phyloP scores from a whole-genome alignment of 306 rosid species.

The Rubus idaeus region DNA sequence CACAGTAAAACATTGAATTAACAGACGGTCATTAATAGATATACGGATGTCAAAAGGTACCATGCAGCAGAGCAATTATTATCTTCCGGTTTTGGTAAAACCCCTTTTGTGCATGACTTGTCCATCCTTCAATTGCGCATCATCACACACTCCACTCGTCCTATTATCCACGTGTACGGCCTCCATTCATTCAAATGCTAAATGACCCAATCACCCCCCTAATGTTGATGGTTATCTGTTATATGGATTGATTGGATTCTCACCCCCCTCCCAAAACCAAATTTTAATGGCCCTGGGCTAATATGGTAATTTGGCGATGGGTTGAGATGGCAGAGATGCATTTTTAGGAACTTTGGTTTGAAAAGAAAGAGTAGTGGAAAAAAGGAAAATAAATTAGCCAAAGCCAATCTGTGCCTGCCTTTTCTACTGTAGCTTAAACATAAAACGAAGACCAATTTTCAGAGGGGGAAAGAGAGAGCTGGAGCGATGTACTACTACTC shows the following conservation, averaged over 20 bases:
- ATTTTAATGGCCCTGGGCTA: constrained; percentile 8
- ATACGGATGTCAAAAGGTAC: constrained; percentile 30
- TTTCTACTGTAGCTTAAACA: not conserved
- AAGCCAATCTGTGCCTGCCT: constrained; percentile 8
- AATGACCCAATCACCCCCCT: constrained; percentile 7
- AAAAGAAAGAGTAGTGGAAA: constrained; percentile 36
- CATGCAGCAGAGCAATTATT: constrained; percentile 36
- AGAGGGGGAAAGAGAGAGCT: constrained; percentile 10
- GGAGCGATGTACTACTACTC: constrained; percentile 16
- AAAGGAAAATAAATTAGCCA: constrained; percentile 26
- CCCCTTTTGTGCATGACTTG: not conserved
- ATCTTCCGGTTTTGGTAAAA: constrained; percentile 24
- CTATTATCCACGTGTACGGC: constrained; percentile 43
- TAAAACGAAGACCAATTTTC: not conserved
- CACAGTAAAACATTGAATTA: not conserved
- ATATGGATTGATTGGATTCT: too few relatives aligned
- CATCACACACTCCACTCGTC: not conserved
- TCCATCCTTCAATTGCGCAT: not conserved
- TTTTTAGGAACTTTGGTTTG: constrained; percentile 37
- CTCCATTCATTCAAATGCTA: not conserved
- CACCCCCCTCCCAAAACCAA: not conserved
- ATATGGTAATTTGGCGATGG: not conserved
- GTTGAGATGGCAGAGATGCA: constrained; percentile 27
- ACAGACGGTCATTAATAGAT: constrained; percentile 27
- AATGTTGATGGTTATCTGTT: not conserved